Conservation (phyloP, 352 stramenopile species). For the Achlya hypogyna region DNA sequence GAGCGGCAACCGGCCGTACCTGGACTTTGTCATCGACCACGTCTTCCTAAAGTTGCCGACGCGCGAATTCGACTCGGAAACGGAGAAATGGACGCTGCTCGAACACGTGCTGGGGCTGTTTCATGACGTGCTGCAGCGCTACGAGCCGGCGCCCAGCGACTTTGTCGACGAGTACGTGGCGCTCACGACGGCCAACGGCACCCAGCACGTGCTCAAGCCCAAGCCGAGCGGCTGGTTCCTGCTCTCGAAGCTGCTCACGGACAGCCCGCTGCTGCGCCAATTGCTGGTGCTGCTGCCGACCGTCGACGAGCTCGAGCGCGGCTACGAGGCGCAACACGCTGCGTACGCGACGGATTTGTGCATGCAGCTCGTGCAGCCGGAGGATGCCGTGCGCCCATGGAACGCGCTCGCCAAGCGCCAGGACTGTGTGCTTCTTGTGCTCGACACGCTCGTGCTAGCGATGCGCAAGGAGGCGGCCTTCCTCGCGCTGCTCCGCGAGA, state of each 20-base stretch:
- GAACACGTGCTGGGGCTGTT: constrained; percentile 67
- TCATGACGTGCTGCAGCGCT: constrained; percentile 1
- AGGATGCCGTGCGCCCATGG: background rate
- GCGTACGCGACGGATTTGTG: constrained; percentile 11
- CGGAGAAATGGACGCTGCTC: constrained; percentile 75
- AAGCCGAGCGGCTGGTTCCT: constrained; percentile 3
- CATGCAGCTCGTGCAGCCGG: constrained; percentile 5
- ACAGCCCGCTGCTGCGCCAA: background rate
- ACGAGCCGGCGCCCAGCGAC: background rate
- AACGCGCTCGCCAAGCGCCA: constrained; percentile 22
- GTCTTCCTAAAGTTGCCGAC: constrained; percentile 81
- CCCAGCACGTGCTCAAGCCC: constrained; percentile 2
- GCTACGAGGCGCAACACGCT: background rate
- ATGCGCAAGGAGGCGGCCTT: constrained; percentile 62
- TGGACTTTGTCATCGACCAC: constrained; percentile 71
- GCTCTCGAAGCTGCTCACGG: constrained; percentile 4
- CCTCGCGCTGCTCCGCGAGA: constrained; percentile 46
- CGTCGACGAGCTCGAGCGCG: background rate
- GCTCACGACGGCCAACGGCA: background rate
- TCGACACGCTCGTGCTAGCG: constrained; percentile 68
- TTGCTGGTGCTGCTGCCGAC: background rate
- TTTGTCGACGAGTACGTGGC: constrained; percentile 14
- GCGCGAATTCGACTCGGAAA: constrained; percentile 71
- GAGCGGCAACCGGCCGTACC: constrained; percentile 75
- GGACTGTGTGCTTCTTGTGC: constrained; percentile 57